Evolutionary conservation across 768 basidiomycete genomes (phyloP).

Genomic region (Naganishia randhawae): DNA sequence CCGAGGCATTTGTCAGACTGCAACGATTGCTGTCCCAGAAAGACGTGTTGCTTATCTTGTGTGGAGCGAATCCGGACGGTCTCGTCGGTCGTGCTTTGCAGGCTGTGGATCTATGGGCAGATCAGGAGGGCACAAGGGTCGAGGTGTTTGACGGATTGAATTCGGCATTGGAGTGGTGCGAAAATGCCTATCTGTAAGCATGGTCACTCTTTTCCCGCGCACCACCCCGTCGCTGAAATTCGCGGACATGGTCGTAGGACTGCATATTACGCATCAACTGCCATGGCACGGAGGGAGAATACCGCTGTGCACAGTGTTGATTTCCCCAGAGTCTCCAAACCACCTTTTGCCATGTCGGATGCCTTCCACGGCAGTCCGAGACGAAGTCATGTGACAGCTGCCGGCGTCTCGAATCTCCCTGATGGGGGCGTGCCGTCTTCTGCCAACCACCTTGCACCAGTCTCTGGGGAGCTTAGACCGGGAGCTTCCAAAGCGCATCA

Average conservation of each 20-base stretch:
- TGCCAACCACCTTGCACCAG: neutral
- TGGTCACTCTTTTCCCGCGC: slow-evolving; percentile 59
- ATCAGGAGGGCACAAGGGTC: slow-evolving; percentile 63
- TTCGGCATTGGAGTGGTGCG: slow-evolving; percentile 95
- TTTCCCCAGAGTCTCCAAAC: slow-evolving; percentile 43
- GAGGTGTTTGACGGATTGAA: slow-evolving; percentile 77
- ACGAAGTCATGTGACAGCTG: slow-evolving; percentile 64
- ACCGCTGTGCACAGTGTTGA: slow-evolving; percentile 33
- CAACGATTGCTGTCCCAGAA: slow-evolving; percentile 73
- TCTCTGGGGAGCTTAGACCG: neutral
- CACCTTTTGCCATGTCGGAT: slow-evolving; percentile 56
- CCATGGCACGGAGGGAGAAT: slow-evolving; percentile 28
- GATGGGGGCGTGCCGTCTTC: neutral
- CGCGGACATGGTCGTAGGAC: slow-evolving; percentile 35
- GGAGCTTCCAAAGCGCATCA: neutral
- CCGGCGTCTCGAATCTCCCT: slow-evolving; percentile 61
- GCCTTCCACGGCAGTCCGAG: slow-evolving; percentile 64
- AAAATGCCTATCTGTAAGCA: slow-evolving; percentile 81
- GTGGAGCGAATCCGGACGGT: slow-evolving; percentile 63
- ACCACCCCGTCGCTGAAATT: slow-evolving; percentile 26
- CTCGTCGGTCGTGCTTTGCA: slow-evolving; percentile 67
- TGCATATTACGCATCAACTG: slow-evolving; percentile 42
- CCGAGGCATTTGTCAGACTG: slow-evolving; percentile 89
- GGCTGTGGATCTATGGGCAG: slow-evolving; percentile 69
- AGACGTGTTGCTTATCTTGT: slow-evolving; percentile 80